These are phyloP conservation scores for Claviceps quebecensis DNA, from an alignment of 2,329 filamentous ascomycete species.

Conservation along the genomic window DNA sequence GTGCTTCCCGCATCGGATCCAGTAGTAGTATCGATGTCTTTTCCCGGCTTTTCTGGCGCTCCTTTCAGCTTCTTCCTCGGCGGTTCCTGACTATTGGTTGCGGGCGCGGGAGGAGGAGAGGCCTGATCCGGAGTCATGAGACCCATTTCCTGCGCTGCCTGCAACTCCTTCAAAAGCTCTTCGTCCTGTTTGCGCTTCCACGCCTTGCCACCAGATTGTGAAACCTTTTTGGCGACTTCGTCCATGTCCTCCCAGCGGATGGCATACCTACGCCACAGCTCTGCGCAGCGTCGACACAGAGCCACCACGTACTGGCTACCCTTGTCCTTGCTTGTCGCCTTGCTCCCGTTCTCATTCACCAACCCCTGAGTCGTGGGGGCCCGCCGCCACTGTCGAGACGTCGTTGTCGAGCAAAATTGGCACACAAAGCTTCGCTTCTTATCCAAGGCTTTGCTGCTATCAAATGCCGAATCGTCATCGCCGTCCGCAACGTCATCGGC, in stretches of 20 bases:
- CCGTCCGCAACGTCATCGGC: constrained; percentile 88
- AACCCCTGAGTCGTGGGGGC: constrained; percentile 67
- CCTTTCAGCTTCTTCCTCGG: constrained; percentile 53
- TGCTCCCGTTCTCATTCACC: constrained; percentile 46
- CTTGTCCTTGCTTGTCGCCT: constrained; percentile 59
- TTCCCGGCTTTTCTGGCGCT: constrained; percentile 25
- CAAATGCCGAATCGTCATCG: constrained; percentile 89
- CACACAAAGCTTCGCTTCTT: constrained; percentile 80
- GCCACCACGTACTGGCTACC: constrained; percentile 61
- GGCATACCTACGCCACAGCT: constrained; percentile 89
- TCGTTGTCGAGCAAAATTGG: constrained; percentile 76
- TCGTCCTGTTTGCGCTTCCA: constrained; percentile 87
- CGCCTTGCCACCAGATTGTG: constrained; percentile 62
- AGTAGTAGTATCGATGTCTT: constrained; percentile 31
- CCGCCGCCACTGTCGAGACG: constrained; percentile 80
- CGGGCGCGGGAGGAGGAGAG: constrained; percentile 19
- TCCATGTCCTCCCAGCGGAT: constrained; percentile 93
- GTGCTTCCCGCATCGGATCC: constrained; percentile 31
- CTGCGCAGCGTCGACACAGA: constrained; percentile 78
- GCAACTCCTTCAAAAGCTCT: constrained; percentile 65
- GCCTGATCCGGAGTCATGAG: constrained; percentile 28
- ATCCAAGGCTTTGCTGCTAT: constrained; percentile 65
- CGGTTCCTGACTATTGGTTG: constrained; percentile 30
- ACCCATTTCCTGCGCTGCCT: constrained; percentile 47
- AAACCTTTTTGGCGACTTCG: constrained; percentile 77